A percentile compares a stretch with the other conserved stretches of the same genome.
Evolutionary conservation across 306 rosid species (phyloP).

Genomic region (Argentina anserina): DNA sequence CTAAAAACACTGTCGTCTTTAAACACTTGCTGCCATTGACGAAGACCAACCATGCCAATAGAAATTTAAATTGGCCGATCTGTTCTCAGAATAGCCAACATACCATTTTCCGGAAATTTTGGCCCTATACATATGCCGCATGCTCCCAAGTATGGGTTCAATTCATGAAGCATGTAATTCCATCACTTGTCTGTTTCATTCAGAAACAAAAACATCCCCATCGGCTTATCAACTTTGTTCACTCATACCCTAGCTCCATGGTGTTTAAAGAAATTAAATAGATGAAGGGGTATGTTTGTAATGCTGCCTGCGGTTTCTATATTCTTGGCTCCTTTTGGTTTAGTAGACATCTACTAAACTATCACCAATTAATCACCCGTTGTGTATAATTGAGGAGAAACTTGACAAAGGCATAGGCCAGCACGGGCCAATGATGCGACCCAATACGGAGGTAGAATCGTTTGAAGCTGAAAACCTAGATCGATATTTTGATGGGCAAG

Average conservation of each 20-base stretch:
- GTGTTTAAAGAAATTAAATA: not conserved
- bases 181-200: not conserved
- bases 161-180: conserved; percentile 37
- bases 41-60: conserved; percentile 22
- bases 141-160: conserved; percentile 62
- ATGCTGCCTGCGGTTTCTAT: not conserved
- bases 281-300: not conserved
- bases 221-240: not conserved
- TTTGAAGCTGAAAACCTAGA: not conserved
- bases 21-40: not conserved
- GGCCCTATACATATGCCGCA: conserved; percentile 35
- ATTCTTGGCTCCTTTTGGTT: not conserved
- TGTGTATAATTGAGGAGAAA: not conserved
- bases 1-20: not conserved
- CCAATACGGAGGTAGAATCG: not conserved
- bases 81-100: conserved; percentile 52
- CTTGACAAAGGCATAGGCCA: not conserved
- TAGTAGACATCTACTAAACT: not conserved
- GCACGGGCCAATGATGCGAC: not conserved
- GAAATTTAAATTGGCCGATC: not conserved
- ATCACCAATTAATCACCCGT: not conserved
- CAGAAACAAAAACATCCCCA: conserved; percentile 5
- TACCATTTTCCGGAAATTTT: conserved; percentile 53
- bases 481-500: not conserved
- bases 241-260: not conserved